Conservation (phyloP, 2,329 filamentous ascomycete species). For the Pseudocercospora fijiensis region DNA sequence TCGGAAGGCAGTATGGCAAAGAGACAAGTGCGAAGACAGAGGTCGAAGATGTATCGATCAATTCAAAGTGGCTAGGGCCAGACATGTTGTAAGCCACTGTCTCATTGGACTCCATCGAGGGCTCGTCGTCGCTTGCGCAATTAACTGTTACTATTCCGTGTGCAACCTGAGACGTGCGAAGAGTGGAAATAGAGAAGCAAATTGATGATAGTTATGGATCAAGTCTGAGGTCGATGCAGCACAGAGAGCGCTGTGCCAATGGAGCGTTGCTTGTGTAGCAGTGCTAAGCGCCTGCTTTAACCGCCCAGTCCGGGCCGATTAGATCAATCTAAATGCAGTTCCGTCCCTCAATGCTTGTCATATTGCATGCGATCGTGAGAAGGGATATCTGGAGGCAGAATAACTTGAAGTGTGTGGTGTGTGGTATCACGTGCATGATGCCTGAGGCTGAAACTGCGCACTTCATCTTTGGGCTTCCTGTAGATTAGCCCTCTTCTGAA, state of each 20-base stretch:
- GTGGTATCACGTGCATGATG: too few species aligned
- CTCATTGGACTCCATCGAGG: neutral
- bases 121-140: conserved; percentile 4
- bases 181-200: neutral
- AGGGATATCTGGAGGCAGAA: neutral
- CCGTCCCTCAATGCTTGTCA: neutral
- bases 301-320: conserved; percentile 5
- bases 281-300: conserved; percentile 2
- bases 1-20: neutral
- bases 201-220: neutral
- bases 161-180: neutral
- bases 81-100: neutral
- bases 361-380: neutral
- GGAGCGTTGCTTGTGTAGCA: conserved; percentile 1
- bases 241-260: conserved; percentile 3
- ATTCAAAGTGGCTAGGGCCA: conserved; percentile 1
- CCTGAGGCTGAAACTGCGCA: too few species aligned
- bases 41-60: neutral
- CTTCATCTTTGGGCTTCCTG: too few species aligned
- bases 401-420: too few species aligned
- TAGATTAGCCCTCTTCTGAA: too few species aligned
- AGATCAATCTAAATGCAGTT: neutral
- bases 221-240: neutral
- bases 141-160: neutral
- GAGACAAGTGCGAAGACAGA: neutral